Conservation (phyloP, 2,329 filamentous ascomycete genomes). For the Pseudogymnoascus sp. region DNA sequence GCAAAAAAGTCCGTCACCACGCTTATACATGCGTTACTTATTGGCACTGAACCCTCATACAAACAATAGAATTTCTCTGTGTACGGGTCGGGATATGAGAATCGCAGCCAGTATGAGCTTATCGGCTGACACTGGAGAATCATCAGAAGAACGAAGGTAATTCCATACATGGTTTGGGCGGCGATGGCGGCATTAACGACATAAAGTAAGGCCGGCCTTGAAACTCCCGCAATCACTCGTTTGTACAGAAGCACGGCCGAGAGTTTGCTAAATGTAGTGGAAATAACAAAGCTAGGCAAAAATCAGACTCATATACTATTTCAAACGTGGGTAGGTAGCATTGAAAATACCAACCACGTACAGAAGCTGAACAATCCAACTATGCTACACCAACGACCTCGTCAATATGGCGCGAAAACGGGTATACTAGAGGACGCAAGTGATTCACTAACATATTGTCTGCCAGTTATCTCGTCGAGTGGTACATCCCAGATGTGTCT, state of each 20-base stretch:
- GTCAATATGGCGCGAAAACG: background rate
- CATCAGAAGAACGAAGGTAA: background rate
- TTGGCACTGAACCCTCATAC: background rate
- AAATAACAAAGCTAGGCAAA: background rate
- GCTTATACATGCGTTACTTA: background rate
- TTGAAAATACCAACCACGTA: background rate
- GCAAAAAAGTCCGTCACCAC: conserved; percentile 2
- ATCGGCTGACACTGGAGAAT: background rate
- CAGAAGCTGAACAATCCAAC: background rate
- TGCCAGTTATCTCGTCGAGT: background rate
- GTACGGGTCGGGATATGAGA: background rate
- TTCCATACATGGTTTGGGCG: background rate
- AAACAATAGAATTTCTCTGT: background rate
- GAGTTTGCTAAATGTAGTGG: background rate
- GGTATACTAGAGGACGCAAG: background rate
- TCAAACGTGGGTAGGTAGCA: background rate
- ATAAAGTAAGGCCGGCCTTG: background rate
- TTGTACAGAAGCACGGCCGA: conserved; percentile 3
- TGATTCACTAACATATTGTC: conserved; percentile 3
- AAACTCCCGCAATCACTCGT: background rate
- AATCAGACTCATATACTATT: background rate
- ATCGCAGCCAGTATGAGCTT: background rate
- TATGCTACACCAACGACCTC: background rate
- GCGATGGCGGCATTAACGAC: background rate
- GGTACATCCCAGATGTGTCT: conserved; percentile 6